Base-by-base conservation (phyloP, 2,329 filamentous ascomycete genomes). In the Sphaerostilbella broomeana region DNA sequence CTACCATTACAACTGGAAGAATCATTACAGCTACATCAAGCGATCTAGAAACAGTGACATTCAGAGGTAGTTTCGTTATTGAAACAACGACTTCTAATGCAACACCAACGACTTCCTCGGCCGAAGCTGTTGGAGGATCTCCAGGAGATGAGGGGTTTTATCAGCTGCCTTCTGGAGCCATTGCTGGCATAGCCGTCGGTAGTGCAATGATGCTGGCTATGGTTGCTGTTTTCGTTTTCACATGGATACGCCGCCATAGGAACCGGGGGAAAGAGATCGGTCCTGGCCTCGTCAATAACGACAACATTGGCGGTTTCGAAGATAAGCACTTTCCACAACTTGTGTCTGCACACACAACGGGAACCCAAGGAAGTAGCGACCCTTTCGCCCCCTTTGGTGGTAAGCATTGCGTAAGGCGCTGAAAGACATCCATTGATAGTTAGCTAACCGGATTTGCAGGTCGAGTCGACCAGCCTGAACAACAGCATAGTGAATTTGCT, bases 301-400 rank as follows among this genome's bases (percentile, higher is more conserved):
- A 47, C 5, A 43, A 44, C 28, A 42, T 45, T 9, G 50, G 50
- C 16, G 37, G 37, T 7, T 45, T 48, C 9, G 55, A 51, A 8
- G 56, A 60, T 17, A 59, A 63, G 38, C 47, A 51, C 15, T 46
- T 46, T 19, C 48, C 47, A 6, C 45, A 49, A n/a, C 42, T 46
- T 17, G 44, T 53, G 34, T 53, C 54, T 22, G 43, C 52, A 16
- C 53, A 58, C 22, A 54, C 52, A 8, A 53, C 51, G 2, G 47
- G 50, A 6, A 54, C 43, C 12, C 51, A 51, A 25, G 49, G 43
- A 24, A 49, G 43, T 40, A 40, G 45, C 29, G 64, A 68, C 36
- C 59, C 65, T 2, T 68, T 70, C 50, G 64, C 62, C 2, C 59
- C 63, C 9, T 69, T 69, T 54, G 65, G 67, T 58, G 67, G 68